These are phyloP conservation scores for Mortierella sp. DNA, from an alignment of 371 early-diverging fungal genomes.

Conservation along the genomic window DNA sequence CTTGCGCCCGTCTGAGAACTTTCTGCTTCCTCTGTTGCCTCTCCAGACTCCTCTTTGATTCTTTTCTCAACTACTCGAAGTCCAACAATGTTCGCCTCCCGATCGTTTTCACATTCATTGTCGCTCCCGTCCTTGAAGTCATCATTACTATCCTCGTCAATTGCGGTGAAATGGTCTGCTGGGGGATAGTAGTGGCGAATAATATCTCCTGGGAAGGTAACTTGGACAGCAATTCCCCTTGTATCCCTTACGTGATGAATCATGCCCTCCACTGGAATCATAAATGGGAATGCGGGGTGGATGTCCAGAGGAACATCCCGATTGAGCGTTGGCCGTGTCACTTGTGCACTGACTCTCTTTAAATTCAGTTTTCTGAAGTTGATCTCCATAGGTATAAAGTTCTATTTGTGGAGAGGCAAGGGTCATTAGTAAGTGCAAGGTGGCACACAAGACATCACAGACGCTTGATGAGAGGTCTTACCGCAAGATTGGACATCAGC, in stretches of 20 bases:
- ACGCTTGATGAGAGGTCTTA: not conserved
- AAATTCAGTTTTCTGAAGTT: slow-evolving; percentile 17
- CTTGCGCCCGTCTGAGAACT: not conserved
- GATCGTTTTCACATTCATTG: not conserved
- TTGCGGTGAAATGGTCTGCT: slow-evolving; percentile 35
- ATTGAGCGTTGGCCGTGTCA: slow-evolving; percentile 28
- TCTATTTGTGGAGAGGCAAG: slow-evolving; percentile 14
- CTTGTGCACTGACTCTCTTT: slow-evolving; percentile 33
- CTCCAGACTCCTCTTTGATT: not conserved
- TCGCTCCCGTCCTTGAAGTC: not conserved
- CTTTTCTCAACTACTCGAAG: too few relatives aligned
- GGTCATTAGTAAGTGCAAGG: not conserved
- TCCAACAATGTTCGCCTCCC: too few relatives aligned
- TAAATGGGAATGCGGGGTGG: slow-evolving; percentile 48
- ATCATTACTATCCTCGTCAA: slow-evolving; percentile 11
- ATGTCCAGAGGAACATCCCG: slow-evolving; percentile 40
- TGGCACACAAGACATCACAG: not conserved
- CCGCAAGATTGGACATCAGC: slow-evolving; percentile 35
- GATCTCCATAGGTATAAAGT: slow-evolving; percentile 40
- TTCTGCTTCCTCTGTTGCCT: not conserved
- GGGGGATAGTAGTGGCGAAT: slow-evolving; percentile 51
- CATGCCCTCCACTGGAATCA: slow-evolving; percentile 40
- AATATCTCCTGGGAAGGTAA: slow-evolving; percentile 34
- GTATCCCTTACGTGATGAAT: slow-evolving; percentile 31
- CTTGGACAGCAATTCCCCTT: slow-evolving; percentile 39